Evolutionary conservation across 2,329 filamentous ascomycete species (phyloP).

Genomic region (Fusarium sp.): DNA sequence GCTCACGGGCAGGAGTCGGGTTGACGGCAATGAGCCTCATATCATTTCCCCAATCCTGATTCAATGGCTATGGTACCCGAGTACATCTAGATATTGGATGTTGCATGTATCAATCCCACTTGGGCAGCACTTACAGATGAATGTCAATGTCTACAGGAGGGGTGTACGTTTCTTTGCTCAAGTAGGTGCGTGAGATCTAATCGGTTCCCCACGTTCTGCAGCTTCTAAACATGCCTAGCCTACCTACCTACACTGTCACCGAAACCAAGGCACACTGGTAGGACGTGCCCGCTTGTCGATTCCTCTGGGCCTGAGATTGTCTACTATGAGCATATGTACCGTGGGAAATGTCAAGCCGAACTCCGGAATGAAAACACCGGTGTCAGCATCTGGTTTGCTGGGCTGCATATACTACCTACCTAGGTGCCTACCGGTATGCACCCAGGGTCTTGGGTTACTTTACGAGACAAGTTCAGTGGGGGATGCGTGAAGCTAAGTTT

Average conservation of each 20-base stretch:
- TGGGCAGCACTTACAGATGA: neutral
- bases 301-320: neutral
- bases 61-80: conserved; percentile 19
- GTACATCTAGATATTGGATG: conserved; percentile 10
- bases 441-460: conserved; percentile 16
- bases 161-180: conserved; percentile 2
- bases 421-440: conserved; percentile 9
- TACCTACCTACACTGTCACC: neutral
- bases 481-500: conserved; percentile 10
- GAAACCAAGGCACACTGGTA: neutral
- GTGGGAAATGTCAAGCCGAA: neutral
- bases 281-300: neutral
- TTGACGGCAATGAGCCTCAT: conserved; percentile 4
- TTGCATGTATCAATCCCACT: neutral
- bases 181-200: conserved; percentile 14
- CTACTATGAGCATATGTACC: neutral
- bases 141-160: neutral
- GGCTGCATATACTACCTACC: neutral
- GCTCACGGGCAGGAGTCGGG: neutral
- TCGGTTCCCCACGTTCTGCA: conserved; percentile 14
- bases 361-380: conserved; percentile 1
- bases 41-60: neutral
- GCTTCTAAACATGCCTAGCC: neutral
- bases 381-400: neutral
- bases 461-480: conserved; percentile 1